Percentiles rank a stretch among this genome's conserved stretches.
phyloP scores from a whole-genome alignment of 2,329 filamentous ascomycete genomes.

The Clonostachys rosea region DNA sequence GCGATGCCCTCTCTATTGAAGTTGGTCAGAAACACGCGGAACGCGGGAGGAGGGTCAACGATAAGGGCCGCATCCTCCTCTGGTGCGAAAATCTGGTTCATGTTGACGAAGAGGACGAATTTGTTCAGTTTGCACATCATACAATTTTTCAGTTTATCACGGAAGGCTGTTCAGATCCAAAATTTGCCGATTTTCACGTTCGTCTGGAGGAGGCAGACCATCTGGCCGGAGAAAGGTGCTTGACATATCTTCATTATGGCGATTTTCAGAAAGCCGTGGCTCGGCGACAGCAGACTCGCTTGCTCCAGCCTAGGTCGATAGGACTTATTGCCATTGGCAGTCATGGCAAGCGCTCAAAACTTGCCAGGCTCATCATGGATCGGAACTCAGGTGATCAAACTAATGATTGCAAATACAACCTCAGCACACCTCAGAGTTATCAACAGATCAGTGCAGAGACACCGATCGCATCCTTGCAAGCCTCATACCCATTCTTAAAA shows the following conservation, averaged over 20 bases:
- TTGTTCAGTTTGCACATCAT: constrained; percentile 25
- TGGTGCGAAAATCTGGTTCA: constrained; percentile 26
- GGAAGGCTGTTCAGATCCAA: neutral
- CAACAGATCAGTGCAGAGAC: neutral
- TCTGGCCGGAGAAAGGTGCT: constrained; percentile 24
- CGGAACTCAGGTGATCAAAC: neutral
- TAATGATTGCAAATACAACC: neutral
- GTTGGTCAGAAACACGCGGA: constrained; percentile 14
- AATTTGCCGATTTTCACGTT: constrained; percentile 15
- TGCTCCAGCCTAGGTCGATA: no score
- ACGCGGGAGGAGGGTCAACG: constrained; percentile 14
- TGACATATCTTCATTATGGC: constrained; percentile 31
- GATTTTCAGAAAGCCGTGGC: constrained; percentile 26
- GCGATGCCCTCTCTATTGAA: constrained; percentile 27
- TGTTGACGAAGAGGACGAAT: constrained; percentile 18
- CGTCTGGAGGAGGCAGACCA: constrained; percentile 15
- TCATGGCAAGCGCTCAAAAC: no score
- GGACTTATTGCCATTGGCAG: no score
- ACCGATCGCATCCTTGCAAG: neutral
- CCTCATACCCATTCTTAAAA: constrained; percentile 3
- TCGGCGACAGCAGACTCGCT: neutral
- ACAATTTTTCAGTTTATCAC: constrained; percentile 10
- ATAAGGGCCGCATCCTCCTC: constrained; percentile 14
- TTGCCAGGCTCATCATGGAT: no score
- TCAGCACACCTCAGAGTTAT: neutral